phyloP scores from a whole-genome alignment of 805 yeast species.

The Blastobotrys robertii region DNA sequence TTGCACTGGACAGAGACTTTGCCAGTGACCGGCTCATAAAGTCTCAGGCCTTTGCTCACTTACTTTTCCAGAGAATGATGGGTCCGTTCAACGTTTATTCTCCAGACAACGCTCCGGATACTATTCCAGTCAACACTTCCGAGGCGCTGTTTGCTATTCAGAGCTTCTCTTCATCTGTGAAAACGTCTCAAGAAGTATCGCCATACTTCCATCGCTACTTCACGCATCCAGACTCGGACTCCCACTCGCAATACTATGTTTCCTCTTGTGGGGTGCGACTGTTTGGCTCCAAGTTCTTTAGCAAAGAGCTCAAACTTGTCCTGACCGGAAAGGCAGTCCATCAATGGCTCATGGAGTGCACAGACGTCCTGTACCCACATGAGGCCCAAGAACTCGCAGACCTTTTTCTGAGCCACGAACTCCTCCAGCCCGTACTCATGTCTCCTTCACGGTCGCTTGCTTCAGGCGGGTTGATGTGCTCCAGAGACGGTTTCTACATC shows the following conservation, averaged over 20 bases:
- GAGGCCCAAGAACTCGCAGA: conserved; percentile 11
- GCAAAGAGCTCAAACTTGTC: conserved; percentile 29
- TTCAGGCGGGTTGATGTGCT: background rate
- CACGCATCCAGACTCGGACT: conserved; percentile 81
- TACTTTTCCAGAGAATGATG: conserved; percentile 52
- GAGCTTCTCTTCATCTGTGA: background rate
- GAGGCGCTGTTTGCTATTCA: background rate
- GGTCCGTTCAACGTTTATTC: conserved; percentile 63
- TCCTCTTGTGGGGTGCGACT: conserved; percentile 57
- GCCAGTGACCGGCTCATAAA: conserved; percentile 48
- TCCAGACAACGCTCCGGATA: conserved; percentile 43
- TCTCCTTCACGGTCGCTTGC: conserved; percentile 1
- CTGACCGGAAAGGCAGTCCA: conserved; percentile 67
- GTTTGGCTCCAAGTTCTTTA: conserved; percentile 34
- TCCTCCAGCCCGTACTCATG: conserved; percentile 9
- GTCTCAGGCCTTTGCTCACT: conserved; percentile 53
- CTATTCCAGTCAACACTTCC: conserved; percentile 6
- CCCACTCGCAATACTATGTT: conserved; percentile 70
- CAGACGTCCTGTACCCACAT: conserved; percentile 45
- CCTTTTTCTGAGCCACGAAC: conserved; percentile 7
- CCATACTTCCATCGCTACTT: conserved; percentile 72
- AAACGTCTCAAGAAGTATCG: conserved; percentile 3
- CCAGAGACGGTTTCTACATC: conserved; percentile 10
- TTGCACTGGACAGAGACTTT: conserved; percentile 55
- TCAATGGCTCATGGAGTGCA: conserved; percentile 89